Evolutionary conservation across 2,329 filamentous ascomycete genomes (phyloP).

Genomic region (Claviceps capensis): DNA sequence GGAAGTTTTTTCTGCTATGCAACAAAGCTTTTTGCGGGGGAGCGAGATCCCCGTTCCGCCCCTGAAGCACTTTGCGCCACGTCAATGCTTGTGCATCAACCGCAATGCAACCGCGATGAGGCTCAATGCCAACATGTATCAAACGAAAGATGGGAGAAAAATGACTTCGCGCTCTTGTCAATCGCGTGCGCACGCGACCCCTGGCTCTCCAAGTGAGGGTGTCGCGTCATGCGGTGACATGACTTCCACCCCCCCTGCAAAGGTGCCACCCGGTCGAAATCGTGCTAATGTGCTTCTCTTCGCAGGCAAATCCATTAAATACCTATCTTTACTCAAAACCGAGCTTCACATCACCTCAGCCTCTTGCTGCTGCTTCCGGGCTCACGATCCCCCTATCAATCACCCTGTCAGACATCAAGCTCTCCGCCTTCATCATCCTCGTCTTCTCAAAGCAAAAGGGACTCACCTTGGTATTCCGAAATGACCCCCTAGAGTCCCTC

Average conservation of each 20-base stretch:
- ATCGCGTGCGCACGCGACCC: background rate
- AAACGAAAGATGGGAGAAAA: no score
- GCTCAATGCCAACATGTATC: no score
- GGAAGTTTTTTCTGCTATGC: background rate
- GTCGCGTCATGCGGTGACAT: conserved; percentile 4
- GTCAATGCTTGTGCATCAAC: background rate
- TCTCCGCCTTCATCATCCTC: conserved; percentile 93
- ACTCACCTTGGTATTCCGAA: conserved; percentile 89
- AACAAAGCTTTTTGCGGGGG: background rate
- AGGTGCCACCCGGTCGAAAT: background rate
- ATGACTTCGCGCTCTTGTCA: background rate
- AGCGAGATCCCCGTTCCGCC: background rate
- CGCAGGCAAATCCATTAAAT: conserved; percentile 82
- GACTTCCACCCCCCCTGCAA: background rate
- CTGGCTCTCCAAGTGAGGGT: background rate
- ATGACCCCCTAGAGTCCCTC: conserved; percentile 92
- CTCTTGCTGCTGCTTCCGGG: conserved; percentile 78
- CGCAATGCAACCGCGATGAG: background rate
- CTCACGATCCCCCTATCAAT: conserved; percentile 97
- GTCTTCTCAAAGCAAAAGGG: conserved; percentile 98
- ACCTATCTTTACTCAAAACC: conserved; percentile 89
- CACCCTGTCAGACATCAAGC: conserved; percentile 84
- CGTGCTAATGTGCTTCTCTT: conserved; percentile 2
- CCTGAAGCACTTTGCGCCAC: background rate
- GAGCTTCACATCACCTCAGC: conserved; percentile 81